Percentiles rank a stretch among this genome's conserved stretches.
Evolutionary conservation across 495 filamentous ascomycete genomes (phyloP).

Genomic region (Penicillium riverlandense): DNA sequence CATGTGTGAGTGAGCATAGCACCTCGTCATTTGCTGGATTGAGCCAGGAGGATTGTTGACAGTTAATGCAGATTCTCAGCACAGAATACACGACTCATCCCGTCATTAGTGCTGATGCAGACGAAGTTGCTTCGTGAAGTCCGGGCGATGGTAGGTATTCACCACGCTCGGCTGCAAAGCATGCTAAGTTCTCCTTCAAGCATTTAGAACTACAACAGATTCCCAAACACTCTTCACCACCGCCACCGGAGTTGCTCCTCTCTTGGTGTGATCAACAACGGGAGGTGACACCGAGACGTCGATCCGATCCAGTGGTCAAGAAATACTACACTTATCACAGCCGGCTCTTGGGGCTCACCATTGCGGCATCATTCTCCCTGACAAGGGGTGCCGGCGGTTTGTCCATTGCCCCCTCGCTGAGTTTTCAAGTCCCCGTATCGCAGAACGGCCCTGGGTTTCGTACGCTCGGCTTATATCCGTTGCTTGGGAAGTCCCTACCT

Average conservation of each 20-base stretch:
- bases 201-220: conserved; percentile 1
- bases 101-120: background rate
- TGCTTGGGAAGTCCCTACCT: background rate
- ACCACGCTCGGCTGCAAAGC: too few relatives aligned
- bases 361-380: background rate
- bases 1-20: background rate
- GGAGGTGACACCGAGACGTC: background rate
- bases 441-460: background rate
- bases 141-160: background rate
- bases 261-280: background rate
- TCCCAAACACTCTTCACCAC: background rate
- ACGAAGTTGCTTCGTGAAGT: background rate
- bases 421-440: background rate
- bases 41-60: too few relatives aligned
- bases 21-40: too few relatives aligned
- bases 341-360: background rate
- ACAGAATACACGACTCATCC: conserved; percentile 1
- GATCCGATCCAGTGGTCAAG: background rate
- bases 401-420: background rate
- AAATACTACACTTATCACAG: background rate
- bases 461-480: background rate
- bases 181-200: background rate
- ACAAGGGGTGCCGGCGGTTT: background rate
- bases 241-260: background rate
- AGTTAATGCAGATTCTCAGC: background rate